These are phyloP conservation scores for Amanita phalloides DNA, from an alignment of 768 basidiomycete species.

Conservation along the genomic window DNA sequence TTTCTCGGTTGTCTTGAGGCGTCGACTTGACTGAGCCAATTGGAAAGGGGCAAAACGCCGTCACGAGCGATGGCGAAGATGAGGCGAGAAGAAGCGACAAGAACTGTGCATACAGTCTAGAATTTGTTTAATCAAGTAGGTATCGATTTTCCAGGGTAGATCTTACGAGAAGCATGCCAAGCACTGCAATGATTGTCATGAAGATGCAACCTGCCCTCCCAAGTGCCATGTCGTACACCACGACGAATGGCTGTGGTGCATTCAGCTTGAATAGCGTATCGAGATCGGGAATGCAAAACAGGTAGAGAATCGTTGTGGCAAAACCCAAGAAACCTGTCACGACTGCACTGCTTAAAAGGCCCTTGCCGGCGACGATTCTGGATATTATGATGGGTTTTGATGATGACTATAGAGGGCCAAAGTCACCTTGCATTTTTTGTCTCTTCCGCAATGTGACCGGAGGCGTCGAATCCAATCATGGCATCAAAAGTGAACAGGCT, in stretches of 20 bases:
- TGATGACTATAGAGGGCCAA: not conserved
- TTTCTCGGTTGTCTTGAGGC: slow-evolving; percentile 64
- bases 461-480: slow-evolving; percentile 85
- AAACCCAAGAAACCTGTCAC: slow-evolving; percentile 25
- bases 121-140: not conserved
- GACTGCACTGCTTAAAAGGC: slow-evolving; percentile 36
- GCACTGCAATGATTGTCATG: slow-evolving; percentile 76
- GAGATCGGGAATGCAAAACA: slow-evolving; percentile 28
- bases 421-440: slow-evolving; percentile 66
- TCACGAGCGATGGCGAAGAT: slow-evolving; percentile 93
- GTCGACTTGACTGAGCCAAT: slow-evolving; percentile 76
- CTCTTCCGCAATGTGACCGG: slow-evolving; percentile 86
- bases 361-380: not conserved
- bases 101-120: slow-evolving; percentile 78
- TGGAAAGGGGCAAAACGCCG: slow-evolving; percentile 75
- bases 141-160: not conserved
- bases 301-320: not conserved
- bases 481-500: slow-evolving; percentile 83
- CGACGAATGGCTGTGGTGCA: slow-evolving; percentile 89
- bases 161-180: slow-evolving; percentile 78
- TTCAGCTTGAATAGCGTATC: slow-evolving; percentile 62
- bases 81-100: slow-evolving; percentile 82
- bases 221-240: slow-evolving; percentile 74
- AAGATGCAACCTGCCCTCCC: slow-evolving; percentile 73
- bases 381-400: not conserved